Percentiles rank a stretch among this genome's conserved stretches.
Evolutionary conservation across 352 stramenopile species (phyloP).

Genomic region (Globisporangium nagaii): DNA sequence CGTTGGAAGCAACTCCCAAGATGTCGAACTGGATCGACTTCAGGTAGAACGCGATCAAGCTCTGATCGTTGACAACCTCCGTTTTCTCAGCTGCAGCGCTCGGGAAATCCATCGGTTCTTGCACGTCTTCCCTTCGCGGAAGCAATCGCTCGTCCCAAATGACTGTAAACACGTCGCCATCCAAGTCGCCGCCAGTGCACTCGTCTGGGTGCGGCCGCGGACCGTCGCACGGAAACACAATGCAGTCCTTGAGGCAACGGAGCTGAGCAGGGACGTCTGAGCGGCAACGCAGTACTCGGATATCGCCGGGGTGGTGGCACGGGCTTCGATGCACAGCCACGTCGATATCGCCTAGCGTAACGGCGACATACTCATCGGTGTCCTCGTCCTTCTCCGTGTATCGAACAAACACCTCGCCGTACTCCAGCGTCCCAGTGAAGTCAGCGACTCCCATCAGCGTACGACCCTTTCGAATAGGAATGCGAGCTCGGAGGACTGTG

Average conservation of each 20-base stretch:
- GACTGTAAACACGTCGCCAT: conserved; percentile 75
- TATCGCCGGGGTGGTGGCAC: conserved; percentile 72
- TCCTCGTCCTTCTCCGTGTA: conserved; percentile 47
- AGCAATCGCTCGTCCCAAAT: conserved; percentile 80
- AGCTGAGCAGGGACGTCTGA: conserved; percentile 42
- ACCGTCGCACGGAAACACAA: conserved; percentile 74
- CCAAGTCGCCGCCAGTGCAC: conserved; percentile 75
- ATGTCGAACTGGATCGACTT: conserved; percentile 70
- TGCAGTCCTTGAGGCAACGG: conserved; percentile 46
- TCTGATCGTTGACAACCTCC: conserved; percentile 32
- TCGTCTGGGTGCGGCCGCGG: conserved; percentile 68
- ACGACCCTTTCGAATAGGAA: conserved; percentile 60
- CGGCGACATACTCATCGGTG: conserved; percentile 4
- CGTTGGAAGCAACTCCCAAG: conserved; percentile 71
- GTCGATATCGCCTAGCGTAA: conserved; percentile 31
- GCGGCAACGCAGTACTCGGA: conserved; percentile 56
- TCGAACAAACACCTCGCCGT: conserved; percentile 76
- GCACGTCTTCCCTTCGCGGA: conserved; percentile 30
- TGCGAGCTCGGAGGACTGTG: conserved; percentile 64
- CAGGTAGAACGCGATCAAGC: conserved; percentile 67
- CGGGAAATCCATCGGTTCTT: conserved; percentile 44
- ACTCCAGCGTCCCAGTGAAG: conserved; percentile 60
- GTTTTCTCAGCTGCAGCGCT: conserved; percentile 15
- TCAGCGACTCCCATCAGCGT: conserved; percentile 80
- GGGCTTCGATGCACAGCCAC: conserved; percentile 72